Base-by-base conservation (phyloP, 371 early-diverging fungal species). In the Mortierella sp. region DNA sequence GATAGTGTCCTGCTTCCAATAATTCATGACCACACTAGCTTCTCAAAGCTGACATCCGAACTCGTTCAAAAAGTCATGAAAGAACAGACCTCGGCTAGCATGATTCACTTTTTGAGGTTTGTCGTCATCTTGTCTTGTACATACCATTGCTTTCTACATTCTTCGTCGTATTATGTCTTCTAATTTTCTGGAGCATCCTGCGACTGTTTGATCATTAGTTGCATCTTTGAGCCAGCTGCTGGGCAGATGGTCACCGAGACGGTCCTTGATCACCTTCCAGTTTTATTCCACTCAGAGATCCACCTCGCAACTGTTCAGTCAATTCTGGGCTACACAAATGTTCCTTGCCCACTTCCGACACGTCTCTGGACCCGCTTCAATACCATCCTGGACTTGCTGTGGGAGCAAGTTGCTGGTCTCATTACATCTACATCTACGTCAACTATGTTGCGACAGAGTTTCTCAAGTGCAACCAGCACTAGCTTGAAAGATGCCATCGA, bases 51-150 rank as follows among this genome's bases (percentile, higher is more conserved):
- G 15, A 19, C 65, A 0, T 65, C 79, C 0, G 79, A 78, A 22
- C 74, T 78, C 26, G 60, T 70, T 0, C 73, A 66, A 51, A 78
- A 78, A 29, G 60, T 69, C 34, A 17, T 73, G 59, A 78, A 73
- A 32, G 73, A 73, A 29, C 73, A 73, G 22, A 37, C 74, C 0
- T 58, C 79, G 8, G 63, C 73, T 5, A 66, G 60, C 12, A 31
- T 66, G 55, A 58, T 59, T 15, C 74, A 78, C 22, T 78, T 78
- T 62, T 17, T 78, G 5, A 73, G 79, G 73, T 69, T 53, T 10
- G 56, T 40, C 22, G 22, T 26, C 5, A 26, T 22, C 54, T 26
- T 32, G 0, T 28, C 23, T 42, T 53, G 3, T 19, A 26, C 32
- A 35, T 26, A 6, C 4, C 3, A 13, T 53, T 28, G 10, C 1